phyloP scores from a whole-genome alignment of 768 basidiomycete genomes.

The Psilocybe azurescens region DNA sequence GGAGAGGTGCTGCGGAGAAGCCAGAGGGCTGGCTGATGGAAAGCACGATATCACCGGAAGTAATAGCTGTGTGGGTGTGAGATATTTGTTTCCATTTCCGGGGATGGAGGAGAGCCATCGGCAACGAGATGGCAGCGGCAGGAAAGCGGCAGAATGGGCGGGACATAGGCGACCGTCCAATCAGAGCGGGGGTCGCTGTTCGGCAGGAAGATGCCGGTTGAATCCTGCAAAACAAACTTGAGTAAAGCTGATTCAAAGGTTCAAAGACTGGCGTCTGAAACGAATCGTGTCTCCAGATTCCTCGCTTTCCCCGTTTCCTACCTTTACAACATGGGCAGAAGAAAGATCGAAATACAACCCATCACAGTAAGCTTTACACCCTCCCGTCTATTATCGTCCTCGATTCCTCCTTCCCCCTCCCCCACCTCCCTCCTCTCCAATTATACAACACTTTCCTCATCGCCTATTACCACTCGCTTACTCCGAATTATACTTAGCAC shows the following conservation, averaged over 20 bases:
- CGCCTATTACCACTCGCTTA: conserved; percentile 34
- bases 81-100: conserved; percentile 19
- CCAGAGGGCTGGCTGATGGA: conserved; percentile 16
- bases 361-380: conserved; percentile 62
- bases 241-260: conserved; percentile 27
- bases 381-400: conserved; percentile 20
- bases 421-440: conserved; percentile 31
- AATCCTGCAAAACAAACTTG: conserved; percentile 29
- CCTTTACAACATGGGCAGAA: conserved; percentile 59
- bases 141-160: conserved; percentile 22
- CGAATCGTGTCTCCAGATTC: conserved; percentile 22
- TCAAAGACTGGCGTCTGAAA: conserved; percentile 25
- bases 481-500: conserved; percentile 72
- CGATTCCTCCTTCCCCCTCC: conserved; percentile 18
- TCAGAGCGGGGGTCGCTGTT: conserved; percentile 14
- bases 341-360: conserved; percentile 85
- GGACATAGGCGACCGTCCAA: conserved; percentile 17
- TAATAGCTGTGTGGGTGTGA: conserved; percentile 28
- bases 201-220: conserved; percentile 24
- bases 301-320: conserved; percentile 23
- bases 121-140: conserved; percentile 23
- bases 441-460: conserved; percentile 30
- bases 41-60: conserved; percentile 28
- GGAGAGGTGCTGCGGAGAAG: conserved; percentile 29
- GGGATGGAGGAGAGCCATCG: conserved; percentile 11